phyloP scores from a whole-genome alignment of 2,329 filamentous ascomycete genomes.

The Cladosporium sp. region DNA sequence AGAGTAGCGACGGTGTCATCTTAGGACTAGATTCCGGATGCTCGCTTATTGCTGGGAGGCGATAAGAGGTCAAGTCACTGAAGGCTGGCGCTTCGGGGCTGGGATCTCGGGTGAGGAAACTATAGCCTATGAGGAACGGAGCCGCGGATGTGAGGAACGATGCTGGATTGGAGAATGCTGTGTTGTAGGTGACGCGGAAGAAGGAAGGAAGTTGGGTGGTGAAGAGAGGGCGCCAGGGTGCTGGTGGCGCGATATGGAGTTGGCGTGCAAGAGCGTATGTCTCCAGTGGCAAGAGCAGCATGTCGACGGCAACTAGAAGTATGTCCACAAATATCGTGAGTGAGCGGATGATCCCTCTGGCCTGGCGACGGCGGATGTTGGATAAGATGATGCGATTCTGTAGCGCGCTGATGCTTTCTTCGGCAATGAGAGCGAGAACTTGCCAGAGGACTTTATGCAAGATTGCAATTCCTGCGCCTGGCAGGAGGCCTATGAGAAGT shows the following conservation, averaged over 20 bases:
- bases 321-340: constrained; percentile 15
- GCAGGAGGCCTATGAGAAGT: constrained; percentile 13
- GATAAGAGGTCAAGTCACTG: constrained; percentile 21
- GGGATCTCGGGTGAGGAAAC: constrained; percentile 2
- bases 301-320: constrained; percentile 19
- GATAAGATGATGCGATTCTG: constrained; percentile 15
- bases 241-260: constrained; percentile 24
- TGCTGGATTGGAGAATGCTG: background rate
- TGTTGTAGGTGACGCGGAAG: constrained; percentile 17
- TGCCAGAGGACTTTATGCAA: constrained; percentile 16
- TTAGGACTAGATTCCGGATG: background rate
- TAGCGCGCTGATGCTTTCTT: constrained; percentile 16
- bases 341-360: constrained; percentile 13
- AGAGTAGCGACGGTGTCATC: background rate
- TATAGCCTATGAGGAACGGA: constrained; percentile 14
- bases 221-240: constrained; percentile 16
- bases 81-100: constrained; percentile 9
- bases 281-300: constrained; percentile 24
- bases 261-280: constrained; percentile 23
- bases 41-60: constrained; percentile 19
- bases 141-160: constrained; percentile 10
- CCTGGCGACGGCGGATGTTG: constrained; percentile 14
- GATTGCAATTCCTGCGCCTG: constrained; percentile 18
- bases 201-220: constrained; percentile 16
- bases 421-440: constrained; percentile 17